Base-by-base conservation (phyloP, 495 filamentous ascomycete genomes). In the Aspergillus affinis region DNA sequence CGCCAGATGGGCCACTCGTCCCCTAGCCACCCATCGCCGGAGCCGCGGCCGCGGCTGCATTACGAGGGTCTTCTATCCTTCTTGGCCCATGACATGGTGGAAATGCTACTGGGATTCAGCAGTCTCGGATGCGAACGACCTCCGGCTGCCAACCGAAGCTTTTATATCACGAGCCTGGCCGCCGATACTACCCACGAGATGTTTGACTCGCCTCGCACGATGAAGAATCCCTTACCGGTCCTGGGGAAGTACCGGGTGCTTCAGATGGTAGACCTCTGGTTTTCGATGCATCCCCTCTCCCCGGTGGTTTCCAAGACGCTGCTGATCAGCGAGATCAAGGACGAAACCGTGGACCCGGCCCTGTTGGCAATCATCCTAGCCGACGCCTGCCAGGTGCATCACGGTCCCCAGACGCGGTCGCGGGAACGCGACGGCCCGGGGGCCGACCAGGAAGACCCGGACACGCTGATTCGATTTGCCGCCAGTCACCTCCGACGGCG, bases 251-350 rank as follows among this genome's bases (percentile, higher is more conserved):
- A 60, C 32, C 51, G 26, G 3, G 48, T 60, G 44, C 5, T 49
- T 5, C 58, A 60, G 51, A 18, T 54, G 10, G 27, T 60, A 3
- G 58, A 60, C n/a, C 26, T 60, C 17, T 60, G 58, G 58, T 60
- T 60, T 30, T 41, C 51, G 2, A 19, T 23, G 26, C 58, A 60
- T 29, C 58, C 58, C 18, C n/a, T 60, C 19, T 60, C 58, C 9
- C 26, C 46, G 0, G n/a, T 60, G 12, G 13, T 60, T 8, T 60
- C 58, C 9, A 60, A 60, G 41, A 54, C 58, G 6, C 45, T 60
- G 9, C 51, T 60, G 0, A 30, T 48, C 10, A 36, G 44, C 8
- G 51, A 54, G 12, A 20, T 55, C 13, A 27, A 49, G 7, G 20
- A 49, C 19, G 51, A 23, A 0, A 49, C 27, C 6, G 58, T 54